Evolutionary conservation across 139 green algal genomes (phyloP), one percentile per base, ranked within the genome.

Genomic region (Spirogloea muscicola): DNA sequence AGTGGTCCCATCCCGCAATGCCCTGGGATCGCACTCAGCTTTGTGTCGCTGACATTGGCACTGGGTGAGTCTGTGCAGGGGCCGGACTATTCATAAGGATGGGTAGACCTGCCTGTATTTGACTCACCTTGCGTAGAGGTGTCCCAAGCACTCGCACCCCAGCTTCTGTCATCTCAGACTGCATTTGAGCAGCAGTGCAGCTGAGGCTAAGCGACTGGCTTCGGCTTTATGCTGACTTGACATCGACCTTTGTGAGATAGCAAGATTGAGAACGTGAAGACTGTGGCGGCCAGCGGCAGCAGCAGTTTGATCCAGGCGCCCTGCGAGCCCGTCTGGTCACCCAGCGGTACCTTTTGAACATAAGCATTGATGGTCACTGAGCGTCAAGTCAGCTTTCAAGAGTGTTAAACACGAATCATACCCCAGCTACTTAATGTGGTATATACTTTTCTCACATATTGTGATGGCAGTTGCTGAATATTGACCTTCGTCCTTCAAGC

Each of bases 1-100:
- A 42, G 2, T 94, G 89, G 89, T 51, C 86, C 44, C 87, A 91
- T 77, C 89, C 89, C 27, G 87, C 89, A 80, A 94, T 94, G 87
- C 84, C 86, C 0, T 91, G 89, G 87, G 89, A 93, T 74, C 68
- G 83, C 57, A 89, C 77, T 0, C 39, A 62, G 40, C 80, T 93
- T 9, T 77, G 72, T 61, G 58, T 88, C 41, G 88, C 75, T 41
- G n/a, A n/a, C n/a, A n/a, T n/a, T n/a, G n/a, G n/a, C n/a, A n/a
- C n/a, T n/a, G n/a, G n/a, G n/a, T n/a, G n/a, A n/a, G n/a, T n/a
- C n/a, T n/a, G n/a, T n/a, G n/a, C n/a, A n/a, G n/a, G n/a, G n/a
- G n/a, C n/a, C n/a, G n/a, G n/a, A n/a, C n/a, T n/a, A n/a, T n/a
- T n/a, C n/a, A n/a, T n/a, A n/a, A n/a, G n/a, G n/a, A n/a, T n/a